phyloP scores from a whole-genome alignment of 257 asterid genomes.

The Craterostigma plantagineum region DNA sequence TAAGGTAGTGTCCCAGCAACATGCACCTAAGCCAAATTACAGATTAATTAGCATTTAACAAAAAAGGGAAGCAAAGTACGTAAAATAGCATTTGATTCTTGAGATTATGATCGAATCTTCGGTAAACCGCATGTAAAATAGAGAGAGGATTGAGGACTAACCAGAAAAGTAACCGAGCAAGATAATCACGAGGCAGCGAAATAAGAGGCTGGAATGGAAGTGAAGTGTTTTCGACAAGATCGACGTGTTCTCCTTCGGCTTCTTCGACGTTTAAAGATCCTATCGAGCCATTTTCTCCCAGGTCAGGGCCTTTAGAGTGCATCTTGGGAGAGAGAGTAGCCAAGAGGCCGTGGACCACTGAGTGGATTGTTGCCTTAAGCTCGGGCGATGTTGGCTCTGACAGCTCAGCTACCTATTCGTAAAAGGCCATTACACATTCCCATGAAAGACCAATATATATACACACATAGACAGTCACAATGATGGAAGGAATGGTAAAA shows the following conservation, averaged over 20 bases:
- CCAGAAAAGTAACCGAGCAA: constrained; percentile 88
- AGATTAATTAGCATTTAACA: too few species aligned
- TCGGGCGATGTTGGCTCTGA: constrained; percentile 80
- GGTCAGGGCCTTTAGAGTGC: constrained; percentile 67
- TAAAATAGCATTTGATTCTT: too few species aligned
- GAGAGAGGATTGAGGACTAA: constrained; percentile 10
- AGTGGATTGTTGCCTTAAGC: constrained; percentile 55
- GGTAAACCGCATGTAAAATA: neutral
- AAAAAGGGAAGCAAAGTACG: too few species aligned
- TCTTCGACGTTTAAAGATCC: constrained; percentile 29
- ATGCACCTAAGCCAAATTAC: constrained; percentile 46
- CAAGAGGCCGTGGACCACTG: constrained; percentile 85
- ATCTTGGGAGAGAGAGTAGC: constrained; percentile 95
- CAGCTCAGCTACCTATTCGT: constrained; percentile 69
- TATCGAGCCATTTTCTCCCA: constrained; percentile 17
- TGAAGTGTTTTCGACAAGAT: constrained; percentile 70
- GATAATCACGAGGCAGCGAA: constrained; percentile 74
- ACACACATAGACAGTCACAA: too few species aligned
- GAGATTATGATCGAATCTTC: neutral
- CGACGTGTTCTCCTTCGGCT: constrained; percentile 51
- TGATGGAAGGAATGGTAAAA: too few species aligned
- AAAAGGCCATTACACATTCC: constrained; percentile 1
- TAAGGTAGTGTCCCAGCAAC: constrained; percentile 83
- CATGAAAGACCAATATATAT: too few species aligned
- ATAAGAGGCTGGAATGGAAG: constrained; percentile 77